phyloP scores from a whole-genome alignment of 331 rosid genomes.

The Ulmus americana region DNA sequence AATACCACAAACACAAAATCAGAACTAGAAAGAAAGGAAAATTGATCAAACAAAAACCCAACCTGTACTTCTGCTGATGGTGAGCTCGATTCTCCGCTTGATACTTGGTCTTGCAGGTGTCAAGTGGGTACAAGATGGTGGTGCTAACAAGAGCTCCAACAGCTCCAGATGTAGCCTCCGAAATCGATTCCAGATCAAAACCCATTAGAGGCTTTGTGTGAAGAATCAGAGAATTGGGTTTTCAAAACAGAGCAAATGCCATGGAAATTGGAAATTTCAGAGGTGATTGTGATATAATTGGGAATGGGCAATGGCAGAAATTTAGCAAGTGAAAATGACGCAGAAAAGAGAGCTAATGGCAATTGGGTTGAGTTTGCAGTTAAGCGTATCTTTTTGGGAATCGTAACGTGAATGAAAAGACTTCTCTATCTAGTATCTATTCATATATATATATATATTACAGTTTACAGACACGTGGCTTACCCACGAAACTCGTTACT shows the following conservation, averaged over 20 bases:
- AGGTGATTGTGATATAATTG: background rate
- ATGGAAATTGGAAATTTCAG: conserved; percentile 1
- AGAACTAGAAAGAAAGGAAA: background rate
- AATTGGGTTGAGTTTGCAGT: conserved; percentile 5
- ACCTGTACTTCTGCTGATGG: conserved; percentile 76
- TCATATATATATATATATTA: no score
- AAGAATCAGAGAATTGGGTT: conserved; percentile 21
- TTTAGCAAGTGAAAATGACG: conserved; percentile 18
- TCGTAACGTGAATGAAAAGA: conserved; percentile 18
- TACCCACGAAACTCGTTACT: no score
- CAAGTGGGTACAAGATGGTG: conserved; percentile 80
- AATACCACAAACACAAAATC: background rate
- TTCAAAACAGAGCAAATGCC: conserved; percentile 13
- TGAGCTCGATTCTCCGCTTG: conserved; percentile 88
- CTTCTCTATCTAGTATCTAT: background rate
- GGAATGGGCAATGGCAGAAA: conserved; percentile 4
- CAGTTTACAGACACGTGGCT: no score
- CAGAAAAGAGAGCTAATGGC: background rate
- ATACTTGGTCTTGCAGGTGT: conserved; percentile 89
- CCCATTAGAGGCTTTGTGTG: conserved; percentile 37
- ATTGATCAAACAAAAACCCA: background rate
- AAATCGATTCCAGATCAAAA: conserved; percentile 67
- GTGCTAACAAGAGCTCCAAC: conserved; percentile 91
- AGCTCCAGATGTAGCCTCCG: conserved; percentile 96
- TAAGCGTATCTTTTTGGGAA: conserved; percentile 28